Percentiles rank a stretch among this genome's conserved stretches.
phyloP scores from a whole-genome alignment of 768 basidiomycete species.

The Trichaptum fuscoviolaceum region DNA sequence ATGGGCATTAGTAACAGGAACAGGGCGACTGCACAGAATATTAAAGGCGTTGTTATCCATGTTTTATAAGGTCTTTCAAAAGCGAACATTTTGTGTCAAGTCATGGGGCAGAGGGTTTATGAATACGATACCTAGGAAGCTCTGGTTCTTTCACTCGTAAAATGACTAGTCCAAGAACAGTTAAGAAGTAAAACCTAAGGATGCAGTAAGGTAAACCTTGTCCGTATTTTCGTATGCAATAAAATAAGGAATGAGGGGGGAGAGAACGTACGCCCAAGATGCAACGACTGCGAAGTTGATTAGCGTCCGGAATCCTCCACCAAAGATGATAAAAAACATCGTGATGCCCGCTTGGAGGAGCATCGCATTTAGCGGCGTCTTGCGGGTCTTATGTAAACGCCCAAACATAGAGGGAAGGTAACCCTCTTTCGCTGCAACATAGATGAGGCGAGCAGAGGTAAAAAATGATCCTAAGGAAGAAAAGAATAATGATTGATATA shows the following conservation, averaged over 20 bases:
- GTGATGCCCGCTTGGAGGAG: conserved; percentile 73
- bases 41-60: conserved; percentile 86
- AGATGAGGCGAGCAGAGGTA: conserved; percentile 80
- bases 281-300: conserved; percentile 89
- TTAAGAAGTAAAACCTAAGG: conserved; percentile 66
- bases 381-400: conserved; percentile 61
- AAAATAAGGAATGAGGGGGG: background rate
- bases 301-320: conserved; percentile 83
- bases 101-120: background rate
- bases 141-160: conserved; percentile 87
- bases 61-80: conserved; percentile 83
- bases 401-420: conserved; percentile 86
- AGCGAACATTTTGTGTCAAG: background rate
- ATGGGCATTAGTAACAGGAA: conserved; percentile 93
- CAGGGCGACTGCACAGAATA: conserved; percentile 83
- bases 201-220: background rate
- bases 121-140: conserved; percentile 56
- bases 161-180: conserved; percentile 83
- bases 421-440: conserved; percentile 81
- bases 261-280: conserved; percentile 49
- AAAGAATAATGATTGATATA: too few species aligned
- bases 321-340: conserved; percentile 72
- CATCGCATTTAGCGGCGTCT: conserved; percentile 87
- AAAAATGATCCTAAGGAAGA: conserved; percentile 52
- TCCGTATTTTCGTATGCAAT: background rate